Conservation (phyloP, 176 grass and related monocot species). For the Rhynchospora tenuis region DNA sequence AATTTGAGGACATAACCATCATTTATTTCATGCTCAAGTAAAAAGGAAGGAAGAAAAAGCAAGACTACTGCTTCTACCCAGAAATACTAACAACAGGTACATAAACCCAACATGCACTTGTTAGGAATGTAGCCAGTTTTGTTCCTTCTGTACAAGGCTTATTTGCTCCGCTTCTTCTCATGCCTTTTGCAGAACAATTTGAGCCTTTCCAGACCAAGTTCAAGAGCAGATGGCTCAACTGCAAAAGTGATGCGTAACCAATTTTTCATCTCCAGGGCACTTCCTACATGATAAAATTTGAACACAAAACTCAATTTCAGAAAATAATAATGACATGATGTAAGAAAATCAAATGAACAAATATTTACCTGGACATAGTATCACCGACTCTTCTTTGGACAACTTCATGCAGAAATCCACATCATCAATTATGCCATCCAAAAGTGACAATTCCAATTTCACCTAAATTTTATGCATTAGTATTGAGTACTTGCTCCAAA, state of each 20-base stretch:
- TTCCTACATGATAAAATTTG: conserved; percentile 6
- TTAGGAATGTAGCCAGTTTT: not conserved
- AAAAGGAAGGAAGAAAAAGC: not conserved
- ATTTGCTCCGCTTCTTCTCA: conserved; percentile 3
- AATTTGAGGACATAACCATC: not conserved
- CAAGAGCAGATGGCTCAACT: conserved; percentile 17
- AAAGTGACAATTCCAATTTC: conserved; percentile 7
- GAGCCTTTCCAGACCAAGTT: conserved; percentile 24
- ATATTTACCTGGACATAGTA: conserved; percentile 34
- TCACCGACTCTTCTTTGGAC: conserved; percentile 39
- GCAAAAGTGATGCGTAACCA: conserved; percentile 31
- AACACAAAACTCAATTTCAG: not conserved
- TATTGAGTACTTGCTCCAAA: not conserved
- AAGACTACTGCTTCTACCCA: not conserved
- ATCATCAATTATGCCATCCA: conserved; percentile 40
- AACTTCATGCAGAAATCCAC: conserved; percentile 37
- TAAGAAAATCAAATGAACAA: not conserved
- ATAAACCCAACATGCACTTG: not conserved
- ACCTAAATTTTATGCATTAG: not conserved
- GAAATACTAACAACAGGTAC: not conserved
- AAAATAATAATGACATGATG: not conserved
- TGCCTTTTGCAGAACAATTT: conserved; percentile 30
- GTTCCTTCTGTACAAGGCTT: too few relatives aligned
- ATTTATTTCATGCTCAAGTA: too few relatives aligned
- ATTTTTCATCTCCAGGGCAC: conserved; percentile 26